Conservation (phyloP, 31 red algal genomes). For the Asparagopsis taxiformis region DNA sequence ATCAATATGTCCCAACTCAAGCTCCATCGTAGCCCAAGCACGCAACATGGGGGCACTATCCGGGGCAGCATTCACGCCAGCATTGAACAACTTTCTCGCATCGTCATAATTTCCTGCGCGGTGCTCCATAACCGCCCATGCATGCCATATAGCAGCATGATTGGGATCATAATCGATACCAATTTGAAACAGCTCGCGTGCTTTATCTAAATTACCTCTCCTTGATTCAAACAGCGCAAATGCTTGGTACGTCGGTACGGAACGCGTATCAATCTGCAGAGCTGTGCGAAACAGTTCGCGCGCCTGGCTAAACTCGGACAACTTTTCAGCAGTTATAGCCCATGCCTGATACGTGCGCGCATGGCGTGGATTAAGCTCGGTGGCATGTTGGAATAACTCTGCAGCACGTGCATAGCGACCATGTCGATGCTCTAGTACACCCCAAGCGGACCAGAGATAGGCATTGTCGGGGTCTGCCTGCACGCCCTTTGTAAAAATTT, state of each 20-base stretch:
- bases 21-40: conserved; percentile 92
- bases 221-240: conserved; percentile 62
- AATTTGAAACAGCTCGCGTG: conserved; percentile 61
- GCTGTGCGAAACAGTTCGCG: conserved; percentile 60
- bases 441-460: conserved; percentile 74
- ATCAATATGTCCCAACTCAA: conserved; percentile 77
- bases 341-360: conserved; percentile 80
- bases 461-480: conserved; percentile 20
- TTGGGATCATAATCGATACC: conserved; percentile 33
- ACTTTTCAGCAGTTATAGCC: conserved; percentile 55
- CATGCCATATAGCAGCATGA: conserved; percentile 66
- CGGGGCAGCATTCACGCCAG: too few relatives aligned
- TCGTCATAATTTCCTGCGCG: too few relatives aligned
- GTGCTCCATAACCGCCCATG: too few relatives aligned
- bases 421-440: conserved; percentile 53
- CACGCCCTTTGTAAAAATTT: conserved; percentile 49
- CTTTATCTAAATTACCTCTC: conserved; percentile 56
- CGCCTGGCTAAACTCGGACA: conserved; percentile 22
- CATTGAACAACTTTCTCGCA: too few relatives aligned
- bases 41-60: too few relatives aligned
- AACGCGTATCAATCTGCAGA: conserved; percentile 53
- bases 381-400: conserved; percentile 60
- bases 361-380: conserved; percentile 51
- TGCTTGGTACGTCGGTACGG: conserved; percentile 85
- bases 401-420: conserved; percentile 26